A percentile compares a stretch with the other conserved stretches of the same genome.
Conservation (phyloP, 2,329 filamentous ascomycete species). For the Colletotrichum lini region DNA sequence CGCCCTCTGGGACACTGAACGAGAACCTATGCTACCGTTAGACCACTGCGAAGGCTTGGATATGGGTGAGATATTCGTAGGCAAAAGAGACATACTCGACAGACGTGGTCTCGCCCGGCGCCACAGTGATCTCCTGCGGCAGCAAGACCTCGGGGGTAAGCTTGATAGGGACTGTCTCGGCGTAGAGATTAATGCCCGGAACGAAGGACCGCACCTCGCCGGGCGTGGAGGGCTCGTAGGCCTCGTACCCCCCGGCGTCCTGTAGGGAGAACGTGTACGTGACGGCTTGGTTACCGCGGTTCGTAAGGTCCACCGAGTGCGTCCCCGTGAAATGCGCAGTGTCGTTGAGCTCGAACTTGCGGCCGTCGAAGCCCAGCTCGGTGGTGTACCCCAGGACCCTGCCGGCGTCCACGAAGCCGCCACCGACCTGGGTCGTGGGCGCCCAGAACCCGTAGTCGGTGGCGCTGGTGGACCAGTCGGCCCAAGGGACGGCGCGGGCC, state of each 20-base stretch:
- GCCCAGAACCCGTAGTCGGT: conserved; percentile 43
- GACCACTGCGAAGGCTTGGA: not conserved
- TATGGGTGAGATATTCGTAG: too few species aligned
- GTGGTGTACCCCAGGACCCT: conserved; percentile 56
- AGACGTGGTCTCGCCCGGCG: conserved; percentile 34
- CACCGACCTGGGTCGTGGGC: conserved; percentile 57
- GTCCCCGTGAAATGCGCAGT: conserved; percentile 55
- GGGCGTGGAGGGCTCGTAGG: conserved; percentile 37
- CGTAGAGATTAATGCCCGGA: conserved; percentile 4
- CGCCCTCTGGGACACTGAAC: conserved; percentile 47
- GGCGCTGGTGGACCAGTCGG: conserved; percentile 47
- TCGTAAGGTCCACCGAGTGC: conserved; percentile 50
- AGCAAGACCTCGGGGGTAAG: conserved; percentile 38
- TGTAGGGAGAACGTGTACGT: conserved; percentile 51
- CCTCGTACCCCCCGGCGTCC: conserved; percentile 55
- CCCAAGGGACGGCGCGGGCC: conserved; percentile 48
- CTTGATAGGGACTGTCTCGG: conserved; percentile 39
- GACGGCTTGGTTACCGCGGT: conserved; percentile 51
- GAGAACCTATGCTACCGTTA: conserved; percentile 42
- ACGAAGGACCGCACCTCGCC: conserved; percentile 13
- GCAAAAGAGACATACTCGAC: conserved; percentile 17
- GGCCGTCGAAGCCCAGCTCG: conserved; percentile 50
- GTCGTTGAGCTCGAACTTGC: conserved; percentile 59
- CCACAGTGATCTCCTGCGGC: conserved; percentile 43
- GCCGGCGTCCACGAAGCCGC: conserved; percentile 58